phyloP scores from a whole-genome alignment of 805 yeast genomes.

The Saccharomyces jurei region DNA sequence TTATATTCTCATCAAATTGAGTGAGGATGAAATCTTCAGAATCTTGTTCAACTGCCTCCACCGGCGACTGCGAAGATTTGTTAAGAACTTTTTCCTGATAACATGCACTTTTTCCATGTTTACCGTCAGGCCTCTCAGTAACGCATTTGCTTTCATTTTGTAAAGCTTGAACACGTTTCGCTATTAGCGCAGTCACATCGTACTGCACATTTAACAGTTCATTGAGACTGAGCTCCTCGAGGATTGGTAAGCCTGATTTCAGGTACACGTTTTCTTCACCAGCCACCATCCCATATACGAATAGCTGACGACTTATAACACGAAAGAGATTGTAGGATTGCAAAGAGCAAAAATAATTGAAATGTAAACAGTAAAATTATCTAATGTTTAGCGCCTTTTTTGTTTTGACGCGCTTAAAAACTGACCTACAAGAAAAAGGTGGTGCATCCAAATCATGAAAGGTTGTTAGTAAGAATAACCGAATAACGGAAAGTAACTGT shows the following conservation, averaged over 20 bases:
- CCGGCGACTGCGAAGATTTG: not conserved
- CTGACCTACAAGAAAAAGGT: not conserved
- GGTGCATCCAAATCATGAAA: too few species aligned
- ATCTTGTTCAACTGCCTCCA: constrained; percentile 4
- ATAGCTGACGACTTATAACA: not conserved
- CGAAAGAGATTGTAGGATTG: not conserved
- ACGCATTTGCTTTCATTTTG: not conserved
- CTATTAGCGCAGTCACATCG: constrained; percentile 15
- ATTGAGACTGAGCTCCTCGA: constrained; percentile 12
- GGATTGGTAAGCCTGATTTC: constrained; percentile 4
- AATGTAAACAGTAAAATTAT: not conserved
- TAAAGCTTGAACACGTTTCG: constrained; percentile 4
- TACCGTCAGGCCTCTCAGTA: not conserved
- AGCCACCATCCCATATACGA: not conserved
- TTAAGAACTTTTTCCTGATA: not conserved
- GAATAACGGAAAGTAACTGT: not conserved
- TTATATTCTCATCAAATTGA: constrained; percentile 11
- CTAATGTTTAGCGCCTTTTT: not conserved
- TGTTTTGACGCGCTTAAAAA: not conserved
- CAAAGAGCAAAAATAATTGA: not conserved
- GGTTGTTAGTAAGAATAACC: not conserved
- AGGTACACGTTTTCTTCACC: not conserved
- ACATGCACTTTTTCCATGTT: too few species aligned
- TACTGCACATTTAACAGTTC: constrained; percentile 19
- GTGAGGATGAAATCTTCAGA: constrained; percentile 19